Conservation (phyloP, 768 basidiomycete genomes). For the Boletus bicolor region DNA sequence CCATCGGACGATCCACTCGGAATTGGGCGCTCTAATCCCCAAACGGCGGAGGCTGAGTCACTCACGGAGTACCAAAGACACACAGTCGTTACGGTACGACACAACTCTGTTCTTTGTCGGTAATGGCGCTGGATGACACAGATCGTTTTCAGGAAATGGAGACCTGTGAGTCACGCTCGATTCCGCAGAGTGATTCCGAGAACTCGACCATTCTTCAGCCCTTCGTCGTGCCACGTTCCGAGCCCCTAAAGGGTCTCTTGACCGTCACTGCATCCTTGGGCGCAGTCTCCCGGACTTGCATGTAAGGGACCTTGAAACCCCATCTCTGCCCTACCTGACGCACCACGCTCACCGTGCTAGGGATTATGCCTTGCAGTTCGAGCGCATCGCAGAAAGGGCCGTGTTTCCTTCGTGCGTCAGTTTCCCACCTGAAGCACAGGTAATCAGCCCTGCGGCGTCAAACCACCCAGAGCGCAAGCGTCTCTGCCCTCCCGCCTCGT, state of each 20-base stretch:
- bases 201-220: neutral
- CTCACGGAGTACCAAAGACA: neutral
- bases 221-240: neutral
- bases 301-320: neutral
- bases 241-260: slow-evolving; percentile 2
- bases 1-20: neutral
- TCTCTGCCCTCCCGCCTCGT: neutral
- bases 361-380: slow-evolving; percentile 4
- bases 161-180: slow-evolving; percentile 1
- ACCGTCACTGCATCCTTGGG: slow-evolving; percentile 5
- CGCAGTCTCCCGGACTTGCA: neutral
- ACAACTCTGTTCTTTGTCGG: neutral
- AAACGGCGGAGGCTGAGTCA: neutral
- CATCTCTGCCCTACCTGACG: neutral
- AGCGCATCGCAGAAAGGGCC: slow-evolving; percentile 1
- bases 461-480: neutral
- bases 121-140: neutral
- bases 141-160: slow-evolving; percentile 3
- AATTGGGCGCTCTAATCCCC: neutral
- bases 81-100: slow-evolving; percentile 1
- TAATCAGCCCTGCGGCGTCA: neutral
- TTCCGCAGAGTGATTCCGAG: neutral
- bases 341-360: neutral
- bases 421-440: neutral
- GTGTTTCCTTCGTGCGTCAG: neutral